A percentile compares a stretch with the other conserved stretches of the same genome.
phyloP scores from a whole-genome alignment of 345 rosid genomes.

The Orychophragmus violaceus region DNA sequence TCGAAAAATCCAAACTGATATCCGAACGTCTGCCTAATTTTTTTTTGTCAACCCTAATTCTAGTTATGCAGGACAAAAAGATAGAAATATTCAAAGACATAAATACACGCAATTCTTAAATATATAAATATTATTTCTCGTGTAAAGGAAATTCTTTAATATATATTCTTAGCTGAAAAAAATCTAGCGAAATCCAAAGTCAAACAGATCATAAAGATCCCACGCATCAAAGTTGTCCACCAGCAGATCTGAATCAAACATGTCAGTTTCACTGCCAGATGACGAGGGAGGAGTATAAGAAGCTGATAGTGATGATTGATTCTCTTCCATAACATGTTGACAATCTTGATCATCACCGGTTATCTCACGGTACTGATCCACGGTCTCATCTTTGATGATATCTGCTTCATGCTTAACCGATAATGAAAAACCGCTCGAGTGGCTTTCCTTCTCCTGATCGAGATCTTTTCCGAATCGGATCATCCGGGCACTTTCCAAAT shows the following conservation, averaged over 20 bases:
- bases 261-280: conserved; percentile 7
- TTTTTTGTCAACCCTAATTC: too few species aligned
- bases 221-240: conserved; percentile 1
- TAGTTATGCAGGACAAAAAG: neutral
- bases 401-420: neutral
- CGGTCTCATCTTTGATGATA: neutral
- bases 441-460: neutral
- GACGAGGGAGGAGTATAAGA: conserved; percentile 9
- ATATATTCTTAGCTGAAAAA: neutral
- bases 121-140: neutral
- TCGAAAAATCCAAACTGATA: too few species aligned
- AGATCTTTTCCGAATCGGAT: conserved; percentile 15
- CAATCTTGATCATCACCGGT: neutral
- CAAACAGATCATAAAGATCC: conserved; percentile 15
- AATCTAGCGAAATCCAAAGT: conserved; percentile 9
- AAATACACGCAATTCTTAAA: neutral
- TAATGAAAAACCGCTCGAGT: neutral
- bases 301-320: conserved; percentile 11
- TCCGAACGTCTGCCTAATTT: too few species aligned
- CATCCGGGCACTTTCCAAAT: conserved; percentile 5
- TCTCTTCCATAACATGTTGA: conserved; percentile 1
- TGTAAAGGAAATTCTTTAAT: neutral
- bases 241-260: neutral
- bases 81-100: neutral
- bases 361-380: neutral